Conservation (phyloP, 306 rosid species). For the Leucaena leucocephala region DNA sequence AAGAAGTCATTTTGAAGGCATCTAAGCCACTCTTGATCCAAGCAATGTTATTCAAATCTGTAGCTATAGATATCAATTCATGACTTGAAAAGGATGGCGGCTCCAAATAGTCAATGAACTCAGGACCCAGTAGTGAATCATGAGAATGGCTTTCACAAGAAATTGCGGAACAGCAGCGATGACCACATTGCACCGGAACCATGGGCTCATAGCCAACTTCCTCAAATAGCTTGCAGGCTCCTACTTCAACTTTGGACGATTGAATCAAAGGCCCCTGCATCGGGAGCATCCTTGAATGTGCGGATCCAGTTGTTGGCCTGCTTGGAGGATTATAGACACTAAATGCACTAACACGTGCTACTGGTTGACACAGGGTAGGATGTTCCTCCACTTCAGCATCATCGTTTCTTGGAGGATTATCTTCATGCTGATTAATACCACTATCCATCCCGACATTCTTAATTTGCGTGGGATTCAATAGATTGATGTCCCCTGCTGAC, state of each 20-base stretch:
- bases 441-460: constrained; percentile 42
- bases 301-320: constrained; percentile 34
- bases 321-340: constrained; percentile 50
- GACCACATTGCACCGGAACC: constrained; percentile 64
- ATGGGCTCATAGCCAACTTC: constrained; percentile 47
- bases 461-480: constrained; percentile 40
- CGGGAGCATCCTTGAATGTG: constrained; percentile 44
- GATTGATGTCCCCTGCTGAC: constrained; percentile 48
- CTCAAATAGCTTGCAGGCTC: constrained; percentile 51
- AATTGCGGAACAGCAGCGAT: constrained; percentile 57
- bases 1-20: constrained; percentile 33
- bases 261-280: constrained; percentile 52
- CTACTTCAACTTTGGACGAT: constrained; percentile 43
- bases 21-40: constrained; percentile 81
- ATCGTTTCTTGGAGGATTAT: constrained; percentile 32
- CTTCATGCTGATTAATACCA: constrained; percentile 35
- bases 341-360: constrained; percentile 67
- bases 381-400: constrained; percentile 41
- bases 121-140: constrained; percentile 68
- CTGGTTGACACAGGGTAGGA: constrained; percentile 51
- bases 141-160: constrained; percentile 29
- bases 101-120: constrained; percentile 67
- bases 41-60: constrained; percentile 71
- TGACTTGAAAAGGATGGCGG: constrained; percentile 59
- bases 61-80: constrained; percentile 60